A percentile compares a stretch with the other conserved stretches of the same genome.
phyloP scores from a whole-genome alignment of 352 stramenopile genomes.

The Pseudoperonospora humuli region DNA sequence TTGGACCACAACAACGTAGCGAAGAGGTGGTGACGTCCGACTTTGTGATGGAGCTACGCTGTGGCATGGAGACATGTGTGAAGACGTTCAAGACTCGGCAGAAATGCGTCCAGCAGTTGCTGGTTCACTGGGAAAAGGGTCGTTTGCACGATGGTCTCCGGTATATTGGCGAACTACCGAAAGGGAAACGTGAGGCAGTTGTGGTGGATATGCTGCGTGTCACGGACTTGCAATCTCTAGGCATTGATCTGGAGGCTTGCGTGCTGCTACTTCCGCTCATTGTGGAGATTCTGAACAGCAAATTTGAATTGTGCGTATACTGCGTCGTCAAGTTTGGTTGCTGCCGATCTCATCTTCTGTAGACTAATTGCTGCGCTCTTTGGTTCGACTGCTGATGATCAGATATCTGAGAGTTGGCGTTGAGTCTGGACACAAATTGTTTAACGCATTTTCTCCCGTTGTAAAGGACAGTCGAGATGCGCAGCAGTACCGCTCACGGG shows the following conservation, averaged over 20 bases:
- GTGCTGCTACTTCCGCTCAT: conserved; percentile 71
- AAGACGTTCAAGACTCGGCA: conserved; percentile 64
- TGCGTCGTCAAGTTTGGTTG: neutral
- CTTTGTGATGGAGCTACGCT: conserved; percentile 77
- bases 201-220: conserved; percentile 62
- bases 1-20: conserved; percentile 4
- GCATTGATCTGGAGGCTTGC: conserved; percentile 66
- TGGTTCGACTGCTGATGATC: neutral
- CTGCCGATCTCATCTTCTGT: neutral
- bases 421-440: conserved; percentile 50
- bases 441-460: conserved; percentile 66
- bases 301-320: conserved; percentile 51
- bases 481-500: conserved; percentile 36
- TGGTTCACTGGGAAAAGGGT: conserved; percentile 62
- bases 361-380: neutral
- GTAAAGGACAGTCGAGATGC: conserved; percentile 56
- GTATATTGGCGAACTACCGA: conserved; percentile 54
- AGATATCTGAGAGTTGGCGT: conserved; percentile 58
- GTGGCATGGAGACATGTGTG: conserved; percentile 77
- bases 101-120: conserved; percentile 63
- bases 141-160: conserved; percentile 60
- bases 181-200: conserved; percentile 61
- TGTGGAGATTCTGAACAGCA: conserved; percentile 53
- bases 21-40: conserved; percentile 41
- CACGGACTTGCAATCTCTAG: conserved; percentile 52